Evolutionary conservation across 2,329 filamentous ascomycete genomes (phyloP).

Genomic region (Fusarium tuaranense): DNA sequence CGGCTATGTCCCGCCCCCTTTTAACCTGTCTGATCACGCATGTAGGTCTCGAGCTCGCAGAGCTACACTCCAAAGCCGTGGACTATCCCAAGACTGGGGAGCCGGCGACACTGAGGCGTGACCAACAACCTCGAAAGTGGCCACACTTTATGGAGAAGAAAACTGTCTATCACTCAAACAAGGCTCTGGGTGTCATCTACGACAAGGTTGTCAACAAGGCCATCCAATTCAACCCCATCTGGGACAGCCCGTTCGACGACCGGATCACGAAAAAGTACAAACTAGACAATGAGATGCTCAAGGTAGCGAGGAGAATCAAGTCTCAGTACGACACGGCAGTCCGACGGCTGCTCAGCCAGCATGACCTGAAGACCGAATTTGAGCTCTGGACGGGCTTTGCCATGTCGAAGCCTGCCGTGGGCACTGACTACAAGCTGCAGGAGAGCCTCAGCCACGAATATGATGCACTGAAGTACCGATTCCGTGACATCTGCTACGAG

Average conservation of each 20-base stretch:
- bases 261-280: slow-evolving; percentile 76
- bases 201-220: slow-evolving; percentile 71
- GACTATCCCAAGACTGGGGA: slow-evolving; percentile 94
- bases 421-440: slow-evolving; percentile 85
- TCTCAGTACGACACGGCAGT: slow-evolving; percentile 80
- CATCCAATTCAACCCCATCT: slow-evolving; percentile 79
- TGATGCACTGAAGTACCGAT: slow-evolving; percentile 73
- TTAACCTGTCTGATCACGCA: slow-evolving; percentile 1
- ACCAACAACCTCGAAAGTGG: slow-evolving; percentile 72
- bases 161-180: slow-evolving; percentile 73
- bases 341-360: slow-evolving; percentile 84
- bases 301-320: slow-evolving; percentile 76
- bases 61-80: slow-evolving; percentile 89
- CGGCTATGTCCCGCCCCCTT: neutral
- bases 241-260: slow-evolving; percentile 78
- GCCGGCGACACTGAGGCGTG: slow-evolving; percentile 74
- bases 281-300: slow-evolving; percentile 65
- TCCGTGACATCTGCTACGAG: slow-evolving; percentile 74
- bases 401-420: slow-evolving; percentile 77
- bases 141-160: slow-evolving; percentile 90
- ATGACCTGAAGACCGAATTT: slow-evolving; percentile 87
- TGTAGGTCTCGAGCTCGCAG: slow-evolving; percentile 75
- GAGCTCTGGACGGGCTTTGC: slow-evolving; percentile 92
- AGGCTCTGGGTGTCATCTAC: slow-evolving; percentile 84
- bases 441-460: slow-evolving; percentile 83